phyloP scores from a whole-genome alignment of 2,329 filamentous ascomycete genomes.

The Microascus cirrosus region DNA sequence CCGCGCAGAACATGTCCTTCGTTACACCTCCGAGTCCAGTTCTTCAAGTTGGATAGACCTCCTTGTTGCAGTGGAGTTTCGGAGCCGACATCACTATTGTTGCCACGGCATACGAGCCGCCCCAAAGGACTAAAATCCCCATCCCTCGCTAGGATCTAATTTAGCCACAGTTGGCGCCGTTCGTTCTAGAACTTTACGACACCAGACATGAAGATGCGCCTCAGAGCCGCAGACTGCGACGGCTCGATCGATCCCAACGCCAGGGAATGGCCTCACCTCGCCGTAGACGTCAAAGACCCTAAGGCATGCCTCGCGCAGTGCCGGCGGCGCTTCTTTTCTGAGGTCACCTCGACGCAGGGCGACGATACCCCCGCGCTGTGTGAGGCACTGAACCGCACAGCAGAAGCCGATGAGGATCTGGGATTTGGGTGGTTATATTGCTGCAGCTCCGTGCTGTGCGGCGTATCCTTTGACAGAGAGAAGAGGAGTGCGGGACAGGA shows the following conservation, averaged over 20 bases:
- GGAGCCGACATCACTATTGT: neutral
- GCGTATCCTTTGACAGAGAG: constrained; percentile 4
- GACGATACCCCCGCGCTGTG: constrained; percentile 4
- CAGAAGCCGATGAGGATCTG: neutral
- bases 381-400: neutral
- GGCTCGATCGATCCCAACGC: neutral
- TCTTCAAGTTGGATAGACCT: neutral
- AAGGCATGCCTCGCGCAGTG: constrained; percentile 6
- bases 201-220: neutral
- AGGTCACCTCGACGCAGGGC: neutral
- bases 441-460: constrained; percentile 8
- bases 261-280: constrained; percentile 2
- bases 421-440: constrained; percentile 7
- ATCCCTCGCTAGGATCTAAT: neutral
- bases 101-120: neutral
- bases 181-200: neutral
- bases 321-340: constrained; percentile 5
- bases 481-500: constrained; percentile 5
- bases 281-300: constrained; percentile 2
- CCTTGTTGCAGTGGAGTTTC: neutral
- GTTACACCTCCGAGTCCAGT: neutral
- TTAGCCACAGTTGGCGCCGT: neutral
- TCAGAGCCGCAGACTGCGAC: neutral
- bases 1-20: neutral
- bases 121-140: neutral